Percentiles rank a stretch among this genome's conserved stretches.
These are phyloP conservation scores for Acanthamoeba rhysodes DNA, from an alignment of 208 protist genomes.

Conservation along the genomic window DNA sequence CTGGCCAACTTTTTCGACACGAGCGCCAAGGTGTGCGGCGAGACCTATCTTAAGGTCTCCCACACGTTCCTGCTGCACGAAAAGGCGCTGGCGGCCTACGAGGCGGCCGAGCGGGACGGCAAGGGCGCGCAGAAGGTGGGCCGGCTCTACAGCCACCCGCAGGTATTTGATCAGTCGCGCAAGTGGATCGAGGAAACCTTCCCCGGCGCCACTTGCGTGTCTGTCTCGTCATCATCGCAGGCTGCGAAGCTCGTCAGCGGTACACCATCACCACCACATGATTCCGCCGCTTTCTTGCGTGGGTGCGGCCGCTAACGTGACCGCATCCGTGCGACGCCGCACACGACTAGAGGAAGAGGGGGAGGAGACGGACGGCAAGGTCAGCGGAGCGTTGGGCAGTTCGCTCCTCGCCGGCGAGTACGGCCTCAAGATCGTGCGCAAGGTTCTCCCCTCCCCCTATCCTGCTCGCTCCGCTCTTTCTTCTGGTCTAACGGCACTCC, in stretches of 20 bases:
- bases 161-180: constrained; percentile 66
- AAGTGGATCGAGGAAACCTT: constrained; percentile 58
- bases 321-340: no score
- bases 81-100: constrained; percentile 35
- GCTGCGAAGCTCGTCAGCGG: constrained; percentile 42
- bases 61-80: constrained; percentile 52
- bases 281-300: no score
- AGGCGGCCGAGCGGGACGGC: constrained; percentile 39
- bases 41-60: constrained; percentile 62
- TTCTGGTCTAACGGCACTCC: neutral
- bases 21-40: constrained; percentile 66
- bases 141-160: constrained; percentile 63
- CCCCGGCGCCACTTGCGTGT: constrained; percentile 3
- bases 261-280: no score
- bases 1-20: constrained; percentile 66
- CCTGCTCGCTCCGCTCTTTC: neutral
- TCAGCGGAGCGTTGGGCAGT: constrained; percentile 59
- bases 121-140: neutral
- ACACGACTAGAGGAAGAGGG: neutral
- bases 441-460: neutral
- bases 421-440: constrained; percentile 18
- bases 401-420: constrained; percentile 42
- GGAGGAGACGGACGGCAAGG: neutral
- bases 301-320: no score
- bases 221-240: constrained; percentile 39